Base-by-base conservation (phyloP, 306 rosid genomes). In the Oxytropis ochrocephala region DNA sequence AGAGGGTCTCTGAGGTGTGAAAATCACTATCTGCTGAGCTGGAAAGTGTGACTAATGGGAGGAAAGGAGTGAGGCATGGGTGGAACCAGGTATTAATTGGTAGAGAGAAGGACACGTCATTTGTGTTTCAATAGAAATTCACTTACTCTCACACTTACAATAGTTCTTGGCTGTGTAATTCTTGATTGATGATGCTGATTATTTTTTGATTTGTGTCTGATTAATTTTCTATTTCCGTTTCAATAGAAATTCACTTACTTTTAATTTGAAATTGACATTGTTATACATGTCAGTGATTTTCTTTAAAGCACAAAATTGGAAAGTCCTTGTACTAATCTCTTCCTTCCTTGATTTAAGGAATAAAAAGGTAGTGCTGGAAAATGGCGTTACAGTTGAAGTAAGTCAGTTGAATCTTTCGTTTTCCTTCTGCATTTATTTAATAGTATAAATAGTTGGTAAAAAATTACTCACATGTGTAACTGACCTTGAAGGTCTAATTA, bases 361-460 rank as follows among this genome's bases (percentile, higher is more conserved):
- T 48, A 90, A 84, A 74, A 84, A 84, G 73, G 97, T 83, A 1
- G 77, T 82, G 53, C 84, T 90, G 85, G 81, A 86, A 75, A 88
- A 84, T 49, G 98, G 96, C 82, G 65, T 81, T 70, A 75, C 79
- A 13, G 41, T 93, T 51, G 95, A 93, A 83, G 98, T 90, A 84
- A 86, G 97, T 77, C 77, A 21, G 36, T 42, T 71, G 24, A 13
- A 29, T 49, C 7, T 77, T 70, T 73, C 10, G 46, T 73, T 62
- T 70, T 11, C 33, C 62, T 66, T 46, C 12, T 14, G 17, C 17
- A 16, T 39, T 73, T 54, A 58, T 48, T 24, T 55, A 71, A 32
- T 70, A 44, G 46, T 18, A 32, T 60, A 74, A 21, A 18, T 47
- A 59, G 19, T 52, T 41, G 48, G 55, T 13, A 19, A 41, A 53